phyloP scores from a whole-genome alignment of 805 yeast species.

The Nakazawaea wyomingensis region DNA sequence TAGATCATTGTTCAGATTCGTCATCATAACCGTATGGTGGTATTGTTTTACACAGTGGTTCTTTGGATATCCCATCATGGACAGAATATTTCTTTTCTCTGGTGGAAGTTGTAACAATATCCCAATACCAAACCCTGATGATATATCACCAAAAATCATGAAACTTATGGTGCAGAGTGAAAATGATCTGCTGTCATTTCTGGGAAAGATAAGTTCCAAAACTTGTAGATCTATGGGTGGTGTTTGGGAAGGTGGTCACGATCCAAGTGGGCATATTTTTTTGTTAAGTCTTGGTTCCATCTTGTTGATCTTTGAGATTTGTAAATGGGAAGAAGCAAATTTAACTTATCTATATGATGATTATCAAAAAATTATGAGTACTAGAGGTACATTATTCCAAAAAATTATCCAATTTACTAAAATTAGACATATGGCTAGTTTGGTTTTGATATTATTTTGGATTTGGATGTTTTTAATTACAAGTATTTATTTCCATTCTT shows the following conservation, averaged over 20 bases:
- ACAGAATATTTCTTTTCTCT: constrained; percentile 65
- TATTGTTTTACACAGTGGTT: constrained; percentile 80
- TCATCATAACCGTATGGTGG: constrained; percentile 75
- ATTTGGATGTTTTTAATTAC: constrained; percentile 87
- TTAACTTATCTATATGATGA: not conserved
- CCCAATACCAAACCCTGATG: not conserved
- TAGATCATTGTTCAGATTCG: constrained; percentile 36
- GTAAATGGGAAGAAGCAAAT: constrained; percentile 12
- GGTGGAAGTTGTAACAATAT: constrained; percentile 70
- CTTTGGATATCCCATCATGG: constrained; percentile 86
- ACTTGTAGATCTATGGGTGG: constrained; percentile 59
- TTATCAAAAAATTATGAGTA: not conserved
- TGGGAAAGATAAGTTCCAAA: constrained; percentile 26
- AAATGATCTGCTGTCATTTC: constrained; percentile 1
- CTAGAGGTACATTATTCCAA: not conserved
- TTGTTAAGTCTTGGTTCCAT: constrained; percentile 62
- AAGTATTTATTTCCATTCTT: constrained; percentile 76
- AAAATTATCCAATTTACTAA: not conserved
- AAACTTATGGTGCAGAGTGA: not conserved
- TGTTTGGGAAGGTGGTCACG: constrained; percentile 81
- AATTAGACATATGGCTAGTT: constrained; percentile 9
- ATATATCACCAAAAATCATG: not conserved
- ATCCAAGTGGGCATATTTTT: constrained; percentile 93
- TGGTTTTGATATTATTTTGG: constrained; percentile 49
- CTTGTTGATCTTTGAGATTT: constrained; percentile 60